These are phyloP conservation scores for Solanum phureja DNA, from an alignment of 257 asterid genomes.

Conservation along the genomic window DNA sequence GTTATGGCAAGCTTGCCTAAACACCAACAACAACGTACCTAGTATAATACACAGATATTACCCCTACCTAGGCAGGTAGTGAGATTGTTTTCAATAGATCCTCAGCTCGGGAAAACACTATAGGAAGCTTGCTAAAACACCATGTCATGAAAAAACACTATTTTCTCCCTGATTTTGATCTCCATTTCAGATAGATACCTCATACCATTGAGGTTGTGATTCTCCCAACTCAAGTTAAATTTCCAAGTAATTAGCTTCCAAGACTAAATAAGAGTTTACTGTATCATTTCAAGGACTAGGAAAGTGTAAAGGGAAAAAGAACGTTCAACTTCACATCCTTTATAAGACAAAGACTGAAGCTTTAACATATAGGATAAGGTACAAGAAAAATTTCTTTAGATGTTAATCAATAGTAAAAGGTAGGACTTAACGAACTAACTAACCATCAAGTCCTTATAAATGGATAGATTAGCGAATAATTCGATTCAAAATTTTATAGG, in stretches of 20 bases:
- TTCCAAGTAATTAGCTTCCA: not conserved
- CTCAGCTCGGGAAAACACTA: no score
- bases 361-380: not conserved
- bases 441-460: not conserved
- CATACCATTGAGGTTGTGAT: not conserved
- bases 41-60: not conserved
- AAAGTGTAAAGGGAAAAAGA: not conserved
- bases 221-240: not conserved
- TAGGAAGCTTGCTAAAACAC: not conserved
- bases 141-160: not conserved
- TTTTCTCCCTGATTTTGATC: not conserved
- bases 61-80: no score
- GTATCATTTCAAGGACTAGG: not conserved
- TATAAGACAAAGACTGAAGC: not conserved
- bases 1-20: not conserved
- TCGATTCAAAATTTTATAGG: not conserved
- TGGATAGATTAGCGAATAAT: not conserved
- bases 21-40: not conserved
- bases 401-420: not conserved
- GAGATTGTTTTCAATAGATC: not conserved
- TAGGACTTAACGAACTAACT: not conserved
- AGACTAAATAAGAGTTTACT: not conserved
- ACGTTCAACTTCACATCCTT: not conserved
- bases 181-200: not conserved
- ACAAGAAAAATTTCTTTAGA: not conserved